phyloP scores from a whole-genome alignment of 2,329 filamentous ascomycete genomes.

The Cytospora mali region DNA sequence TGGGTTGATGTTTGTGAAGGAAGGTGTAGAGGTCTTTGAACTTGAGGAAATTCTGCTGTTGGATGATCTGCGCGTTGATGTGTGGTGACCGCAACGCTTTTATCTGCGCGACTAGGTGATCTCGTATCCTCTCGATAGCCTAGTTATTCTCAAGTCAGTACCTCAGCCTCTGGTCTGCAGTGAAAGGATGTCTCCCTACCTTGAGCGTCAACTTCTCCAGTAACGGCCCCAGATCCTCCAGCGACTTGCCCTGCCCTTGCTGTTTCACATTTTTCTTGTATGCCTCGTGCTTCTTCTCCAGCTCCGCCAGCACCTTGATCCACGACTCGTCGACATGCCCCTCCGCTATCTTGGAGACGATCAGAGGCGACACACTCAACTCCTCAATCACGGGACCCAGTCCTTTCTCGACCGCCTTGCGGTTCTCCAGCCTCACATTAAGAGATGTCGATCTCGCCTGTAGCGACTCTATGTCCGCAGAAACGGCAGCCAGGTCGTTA shows the following conservation, averaged over 20 bases:
- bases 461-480: constrained; percentile 90
- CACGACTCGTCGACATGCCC: constrained; percentile 89
- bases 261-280: constrained; percentile 70
- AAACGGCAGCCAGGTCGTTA: constrained; percentile 87
- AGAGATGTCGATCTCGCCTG: constrained; percentile 83
- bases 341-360: constrained; percentile 84
- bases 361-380: constrained; percentile 80
- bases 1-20: constrained; percentile 76
- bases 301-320: constrained; percentile 78
- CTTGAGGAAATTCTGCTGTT: constrained; percentile 86
- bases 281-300: constrained; percentile 75
- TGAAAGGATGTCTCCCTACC: constrained; percentile 44
- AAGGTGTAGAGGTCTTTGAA: constrained; percentile 90
- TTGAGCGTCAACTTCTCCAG: constrained; percentile 83
- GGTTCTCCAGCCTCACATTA: constrained; percentile 83
- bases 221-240: constrained; percentile 82
- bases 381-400: constrained; percentile 90
- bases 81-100: constrained; percentile 92
- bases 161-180: neutral
- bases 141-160: constrained; percentile 37
- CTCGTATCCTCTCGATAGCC: constrained; percentile 91
- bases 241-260: constrained; percentile 68
- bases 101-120: constrained; percentile 92
- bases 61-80: constrained; percentile 96
- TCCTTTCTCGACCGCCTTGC: constrained; percentile 84